A percentile compares a stretch with the other conserved stretches of the same genome.
Conservation (phyloP, 2,329 filamentous ascomycete genomes). For the Exophiala xenobiotica region DNA sequence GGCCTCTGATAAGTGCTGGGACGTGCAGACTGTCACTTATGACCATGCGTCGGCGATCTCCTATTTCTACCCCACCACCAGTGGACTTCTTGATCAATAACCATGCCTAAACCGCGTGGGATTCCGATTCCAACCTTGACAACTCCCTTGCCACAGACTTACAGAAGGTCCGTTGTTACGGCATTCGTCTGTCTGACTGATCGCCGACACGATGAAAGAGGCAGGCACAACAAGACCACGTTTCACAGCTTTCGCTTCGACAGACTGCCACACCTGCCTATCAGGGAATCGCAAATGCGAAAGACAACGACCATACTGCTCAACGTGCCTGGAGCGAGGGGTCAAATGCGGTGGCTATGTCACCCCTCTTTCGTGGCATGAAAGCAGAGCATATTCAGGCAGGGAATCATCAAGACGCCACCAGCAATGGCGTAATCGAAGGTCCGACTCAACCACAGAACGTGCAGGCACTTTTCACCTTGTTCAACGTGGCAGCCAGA, state of each 20-base stretch:
- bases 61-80: background rate
- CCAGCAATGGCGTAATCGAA: slow-evolving; percentile 1
- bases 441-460: background rate
- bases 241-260: background rate
- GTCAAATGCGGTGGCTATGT: slow-evolving; percentile 5
- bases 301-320: background rate
- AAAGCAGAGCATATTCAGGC: slow-evolving; percentile 4
- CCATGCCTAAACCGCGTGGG: background rate
- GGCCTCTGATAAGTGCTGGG: background rate
- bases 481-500: background rate
- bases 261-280: background rate
- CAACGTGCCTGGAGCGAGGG: slow-evolving; percentile 3
- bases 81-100: background rate
- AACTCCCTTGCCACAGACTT: background rate
- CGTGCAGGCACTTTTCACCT: slow-evolving; percentile 1
- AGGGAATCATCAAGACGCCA: background rate
- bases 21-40: background rate
- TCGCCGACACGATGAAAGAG: slow-evolving; percentile 1
- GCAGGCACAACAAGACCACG: slow-evolving; percentile 6
- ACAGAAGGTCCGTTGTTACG: background rate
- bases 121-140: background rate
- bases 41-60: background rate
- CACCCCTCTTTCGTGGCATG: slow-evolving; percentile 7
- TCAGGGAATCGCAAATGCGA: background rate
- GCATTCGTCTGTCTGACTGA: background rate